Percentiles rank a stretch among this genome's conserved stretches.
Conservation (phyloP, 352 stramenopile genomes). For the Pythium brachiatum region DNA sequence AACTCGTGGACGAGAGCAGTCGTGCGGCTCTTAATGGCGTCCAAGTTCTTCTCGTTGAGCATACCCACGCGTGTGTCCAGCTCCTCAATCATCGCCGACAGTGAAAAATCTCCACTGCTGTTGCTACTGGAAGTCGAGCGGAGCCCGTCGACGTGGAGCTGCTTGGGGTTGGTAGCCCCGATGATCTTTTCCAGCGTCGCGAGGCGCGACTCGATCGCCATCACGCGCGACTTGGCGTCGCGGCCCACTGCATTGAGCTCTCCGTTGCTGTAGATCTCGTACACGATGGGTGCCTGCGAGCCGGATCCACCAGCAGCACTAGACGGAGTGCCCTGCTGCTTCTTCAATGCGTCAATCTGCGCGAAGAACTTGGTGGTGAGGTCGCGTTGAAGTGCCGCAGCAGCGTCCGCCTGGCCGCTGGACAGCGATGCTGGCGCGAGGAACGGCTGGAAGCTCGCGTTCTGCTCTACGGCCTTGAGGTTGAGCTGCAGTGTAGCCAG, state of each 20-base stretch:
- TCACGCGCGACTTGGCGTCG: constrained; percentile 59
- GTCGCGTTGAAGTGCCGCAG: constrained; percentile 58
- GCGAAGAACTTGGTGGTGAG: constrained; percentile 70
- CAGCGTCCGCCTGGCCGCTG: constrained; percentile 35
- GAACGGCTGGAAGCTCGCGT: constrained; percentile 56
- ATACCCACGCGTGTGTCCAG: constrained; percentile 68
- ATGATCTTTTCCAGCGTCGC: constrained; percentile 58
- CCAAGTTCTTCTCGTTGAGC: constrained; percentile 75
- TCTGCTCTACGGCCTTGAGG: constrained; percentile 56
- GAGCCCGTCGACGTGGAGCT: constrained; percentile 47
- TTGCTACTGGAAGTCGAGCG: constrained; percentile 19
- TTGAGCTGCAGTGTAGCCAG: constrained; percentile 62
- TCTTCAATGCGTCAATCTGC: constrained; percentile 59
- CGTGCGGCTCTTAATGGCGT: constrained; percentile 74
- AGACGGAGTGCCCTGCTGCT: constrained; percentile 31
- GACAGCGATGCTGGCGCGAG: constrained; percentile 21
- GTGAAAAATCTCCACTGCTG: constrained; percentile 19
- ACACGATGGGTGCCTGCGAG: constrained; percentile 50
- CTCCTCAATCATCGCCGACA: constrained; percentile 47
- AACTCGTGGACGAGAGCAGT: constrained; percentile 77
- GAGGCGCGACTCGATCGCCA: constrained; percentile 57
- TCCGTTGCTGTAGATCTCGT: constrained; percentile 79
- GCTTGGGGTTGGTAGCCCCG: constrained; percentile 49
- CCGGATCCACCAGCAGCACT: not conserved
- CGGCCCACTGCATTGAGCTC: constrained; percentile 66